Conservation (phyloP, 2,329 filamentous ascomycete genomes). For the Colletotrichum spinosum region DNA sequence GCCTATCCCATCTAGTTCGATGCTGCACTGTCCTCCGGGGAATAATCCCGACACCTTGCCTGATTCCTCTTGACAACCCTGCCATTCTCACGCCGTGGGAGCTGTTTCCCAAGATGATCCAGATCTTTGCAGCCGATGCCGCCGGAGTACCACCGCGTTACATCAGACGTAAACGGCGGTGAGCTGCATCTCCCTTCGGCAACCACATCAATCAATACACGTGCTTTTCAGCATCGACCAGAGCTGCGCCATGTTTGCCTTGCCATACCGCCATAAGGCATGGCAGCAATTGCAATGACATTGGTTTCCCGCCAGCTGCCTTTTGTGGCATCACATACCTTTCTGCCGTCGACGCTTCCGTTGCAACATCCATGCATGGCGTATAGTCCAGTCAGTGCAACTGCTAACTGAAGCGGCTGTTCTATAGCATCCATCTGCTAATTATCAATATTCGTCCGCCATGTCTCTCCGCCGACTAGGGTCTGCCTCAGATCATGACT, state of each 20-base stretch:
- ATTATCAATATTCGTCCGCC: too few species aligned
- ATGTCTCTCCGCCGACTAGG: constrained; percentile 1
- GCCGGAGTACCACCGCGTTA: neutral
- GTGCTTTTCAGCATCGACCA: constrained; percentile 4
- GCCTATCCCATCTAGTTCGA: neutral
- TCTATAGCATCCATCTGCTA: too few species aligned
- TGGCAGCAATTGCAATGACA: too few species aligned
- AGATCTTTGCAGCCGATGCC: neutral
- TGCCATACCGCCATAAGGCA: too few species aligned
- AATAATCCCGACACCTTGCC: neutral
- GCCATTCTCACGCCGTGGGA: neutral
- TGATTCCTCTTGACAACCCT: neutral
- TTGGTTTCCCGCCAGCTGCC: too few species aligned
- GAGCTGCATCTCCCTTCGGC: constrained; percentile 13
- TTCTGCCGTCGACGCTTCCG: too few species aligned
- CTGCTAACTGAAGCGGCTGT: too few species aligned
- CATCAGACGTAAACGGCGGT: constrained; percentile 25
- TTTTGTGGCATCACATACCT: too few species aligned
- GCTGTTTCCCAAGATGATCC: constrained; percentile 1
- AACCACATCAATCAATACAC: neutral
- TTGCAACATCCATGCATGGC: too few species aligned
- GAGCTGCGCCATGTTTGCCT: neutral
- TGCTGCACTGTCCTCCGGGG: neutral
- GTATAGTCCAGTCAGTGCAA: too few species aligned
- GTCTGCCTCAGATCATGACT: constrained; percentile 16